Base-by-base conservation (phyloP, 495 filamentous ascomycete species). In the Opeltia flavorubescens region DNA sequence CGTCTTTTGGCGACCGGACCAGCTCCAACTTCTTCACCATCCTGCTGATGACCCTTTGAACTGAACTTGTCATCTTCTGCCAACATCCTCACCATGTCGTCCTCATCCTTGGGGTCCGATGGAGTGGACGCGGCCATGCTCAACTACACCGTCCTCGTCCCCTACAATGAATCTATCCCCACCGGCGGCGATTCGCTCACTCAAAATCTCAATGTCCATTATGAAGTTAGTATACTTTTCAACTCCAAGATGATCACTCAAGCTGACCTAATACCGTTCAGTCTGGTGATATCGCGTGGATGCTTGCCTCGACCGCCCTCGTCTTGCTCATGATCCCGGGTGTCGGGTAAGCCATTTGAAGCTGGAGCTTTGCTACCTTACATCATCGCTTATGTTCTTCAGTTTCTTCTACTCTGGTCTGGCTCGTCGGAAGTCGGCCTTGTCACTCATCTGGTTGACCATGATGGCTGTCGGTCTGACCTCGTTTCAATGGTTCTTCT, bases 401-500 rank as follows among this genome's bases (percentile, higher is more conserved):
- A 70, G 87, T 39, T 95, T 98, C 77, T 95, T 98, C 74, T 98
- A 98, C 71, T 95, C 88, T 9, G 91, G 91, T 49, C 82, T 96
- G 29, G 91, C 91, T n/a, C 82, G 91, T 49, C 76, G 91, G 59
- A 98, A 96, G 71, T 94, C 87, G 1, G 91, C 91, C 12, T 75
- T 98, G 46, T 86, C 88, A 6, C 70, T 96, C 53, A 87, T 98
- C 64, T 95, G 87, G 88, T 78, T 95, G 17, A 88, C 88, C n/a
- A 71, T 96, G 61, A 94, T 95, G 83, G 80, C 88, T n/a, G 79
- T 83, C 18, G 87, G 84, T 13, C 80, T 98, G 40, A 79, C 86
- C 8, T 82, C 80, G 21, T 94, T 98, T 68, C 89, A 96, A 64
- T 98, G 91, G 89, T 98, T 96, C 72, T 94, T 98, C 74, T 96